phyloP scores from a whole-genome alignment of 169 alveolate species.

The Plasmodium cynomolgi region DNA sequence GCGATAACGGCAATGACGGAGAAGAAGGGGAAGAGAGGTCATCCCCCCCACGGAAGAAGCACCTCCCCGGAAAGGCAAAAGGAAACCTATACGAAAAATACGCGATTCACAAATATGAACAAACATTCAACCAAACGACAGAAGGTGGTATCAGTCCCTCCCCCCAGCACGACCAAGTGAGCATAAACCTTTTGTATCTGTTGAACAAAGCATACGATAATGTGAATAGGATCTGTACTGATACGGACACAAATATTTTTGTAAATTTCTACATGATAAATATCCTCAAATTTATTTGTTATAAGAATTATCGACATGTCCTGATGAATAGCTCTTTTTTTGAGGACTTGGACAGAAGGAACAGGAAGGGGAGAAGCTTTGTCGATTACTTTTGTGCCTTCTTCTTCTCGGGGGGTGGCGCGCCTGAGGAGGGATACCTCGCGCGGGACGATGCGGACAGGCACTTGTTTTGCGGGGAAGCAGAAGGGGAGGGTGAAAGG shows the following conservation, averaged over 20 bases:
- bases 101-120: conserved; percentile 21
- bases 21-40: background rate
- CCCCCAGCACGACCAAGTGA: conserved; percentile 5
- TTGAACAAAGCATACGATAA: conserved; percentile 52
- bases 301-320: background rate
- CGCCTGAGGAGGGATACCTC: background rate
- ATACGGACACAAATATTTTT: conserved; percentile 43
- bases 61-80: background rate
- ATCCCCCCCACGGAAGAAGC: background rate
- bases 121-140: background rate
- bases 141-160: background rate
- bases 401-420: background rate
- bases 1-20: background rate
- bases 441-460: background rate
- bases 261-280: conserved; percentile 37
- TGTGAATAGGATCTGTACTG: conserved; percentile 25
- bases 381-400: conserved; percentile 10
- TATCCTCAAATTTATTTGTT: conserved; percentile 51
- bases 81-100: conserved; percentile 51
- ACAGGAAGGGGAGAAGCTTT: background rate
- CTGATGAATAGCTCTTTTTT: background rate
- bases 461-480: background rate
- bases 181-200: conserved; percentile 21
- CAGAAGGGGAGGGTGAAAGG: background rate
- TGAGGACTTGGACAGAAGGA: background rate